Evolutionary conservation across 2,329 filamentous ascomycete species (phyloP), one percentile per base, ranked within the genome.

Genomic region (Ophiostoma angusticollis): DNA sequence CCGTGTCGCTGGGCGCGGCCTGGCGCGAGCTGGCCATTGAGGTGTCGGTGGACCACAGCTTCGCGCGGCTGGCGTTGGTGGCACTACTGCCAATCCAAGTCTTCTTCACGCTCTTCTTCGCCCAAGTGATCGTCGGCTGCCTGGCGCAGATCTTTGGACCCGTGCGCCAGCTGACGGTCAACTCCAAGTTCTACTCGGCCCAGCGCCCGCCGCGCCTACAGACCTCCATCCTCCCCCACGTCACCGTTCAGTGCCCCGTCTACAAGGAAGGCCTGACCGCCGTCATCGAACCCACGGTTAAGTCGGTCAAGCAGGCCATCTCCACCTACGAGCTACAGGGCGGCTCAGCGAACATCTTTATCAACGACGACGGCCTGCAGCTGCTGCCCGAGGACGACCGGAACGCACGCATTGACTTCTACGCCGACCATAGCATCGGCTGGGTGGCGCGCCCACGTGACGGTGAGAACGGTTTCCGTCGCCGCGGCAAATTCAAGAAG

Each of bases 211-310:
- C 70, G 16, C 66, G 80, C 34, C 58, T 86, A 21, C 70, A 71
- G 41, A 62, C 59, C 1, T 52, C 60, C 6, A 54, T 64, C 19
- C 67, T 87, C 13, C 81, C 80, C 2, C 82, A 84, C 52, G 68
- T 84, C 46, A 89, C 83, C 3, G 81, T 93, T 30, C 84, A 93
- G 54, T 87, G 83, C 56, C 84, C 84, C 5, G 82, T 93, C 0
- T 93, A 91, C 64, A 91, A 89, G 57, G 84, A 93, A 56, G 83
- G 84, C 47, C 67, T 93, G 3, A 62, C 63, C 25, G 74, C 67
- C 45, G 84, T 93, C 57, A 86, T 87, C 51, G 71, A 68, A 16
- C 83, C 83, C 7, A 89, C 83, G 0, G 73, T 87, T 50, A 76
- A 75, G 51, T 86, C 81, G 2, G 70, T 87, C 59, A 85, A 85